A percentile compares a stretch with the other conserved stretches of the same genome.
phyloP scores from a whole-genome alignment of 208 protist genomes.

The Balamuthia mandrillaris region DNA sequence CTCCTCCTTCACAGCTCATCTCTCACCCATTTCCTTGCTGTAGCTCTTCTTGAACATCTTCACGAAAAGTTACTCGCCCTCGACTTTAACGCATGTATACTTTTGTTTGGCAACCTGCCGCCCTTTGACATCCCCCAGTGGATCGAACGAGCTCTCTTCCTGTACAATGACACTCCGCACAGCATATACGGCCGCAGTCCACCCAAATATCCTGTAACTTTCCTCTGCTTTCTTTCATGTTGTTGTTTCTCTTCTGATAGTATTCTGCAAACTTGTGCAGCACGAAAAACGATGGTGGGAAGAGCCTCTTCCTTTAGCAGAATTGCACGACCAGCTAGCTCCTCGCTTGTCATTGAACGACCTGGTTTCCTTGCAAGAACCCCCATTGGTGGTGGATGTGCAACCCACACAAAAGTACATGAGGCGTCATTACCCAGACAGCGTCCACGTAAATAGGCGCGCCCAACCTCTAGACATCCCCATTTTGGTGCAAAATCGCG shows the following conservation, averaged over 20 bases:
- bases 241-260: neutral
- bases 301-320: neutral
- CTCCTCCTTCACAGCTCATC: slow-evolving; percentile 71
- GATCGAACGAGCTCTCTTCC: neutral
- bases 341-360: neutral
- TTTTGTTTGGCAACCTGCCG: slow-evolving; percentile 49
- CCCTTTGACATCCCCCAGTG: slow-evolving; percentile 15
- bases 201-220: neutral
- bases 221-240: neutral
- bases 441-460: neutral
- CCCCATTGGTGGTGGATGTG: neutral
- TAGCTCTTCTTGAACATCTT: slow-evolving; percentile 68
- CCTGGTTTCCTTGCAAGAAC: slow-evolving; percentile 20
- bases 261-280: neutral
- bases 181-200: neutral
- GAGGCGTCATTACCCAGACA: neutral
- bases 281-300: neutral
- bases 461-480: too few species aligned
- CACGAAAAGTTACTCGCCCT: slow-evolving; percentile 42
- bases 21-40: slow-evolving; percentile 64
- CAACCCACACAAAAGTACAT: neutral
- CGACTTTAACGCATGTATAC: slow-evolving; percentile 64
- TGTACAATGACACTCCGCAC: neutral
- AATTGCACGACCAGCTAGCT: neutral
- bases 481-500: neutral